These are phyloP conservation scores for Oryza nivara DNA, from an alignment of 176 grass and related monocot species.

Conservation along the genomic window DNA sequence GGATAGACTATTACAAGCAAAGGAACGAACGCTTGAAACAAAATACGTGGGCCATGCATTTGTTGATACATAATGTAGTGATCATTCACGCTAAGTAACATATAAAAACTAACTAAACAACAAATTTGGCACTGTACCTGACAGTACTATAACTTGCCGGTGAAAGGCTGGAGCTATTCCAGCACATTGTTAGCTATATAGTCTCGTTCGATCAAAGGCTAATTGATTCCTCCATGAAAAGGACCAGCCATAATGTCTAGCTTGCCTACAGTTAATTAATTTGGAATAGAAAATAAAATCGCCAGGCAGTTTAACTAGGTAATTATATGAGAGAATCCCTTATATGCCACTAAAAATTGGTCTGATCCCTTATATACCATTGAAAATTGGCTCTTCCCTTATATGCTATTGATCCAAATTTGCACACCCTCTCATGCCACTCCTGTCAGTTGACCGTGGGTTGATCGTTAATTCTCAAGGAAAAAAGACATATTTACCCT, in stretches of 20 bases:
- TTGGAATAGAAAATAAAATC: not conserved
- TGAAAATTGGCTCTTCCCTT: too few relatives aligned
- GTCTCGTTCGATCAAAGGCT: not conserved
- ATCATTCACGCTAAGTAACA: slow-evolving; percentile 15
- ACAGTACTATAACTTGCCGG: not conserved
- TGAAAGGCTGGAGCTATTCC: not conserved
- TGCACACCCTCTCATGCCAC: too few relatives aligned
- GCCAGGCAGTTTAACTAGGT: not conserved
- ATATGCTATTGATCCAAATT: too few relatives aligned
- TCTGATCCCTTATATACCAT: too few relatives aligned
- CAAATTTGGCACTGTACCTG: slow-evolving; percentile 1
- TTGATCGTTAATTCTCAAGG: too few relatives aligned
- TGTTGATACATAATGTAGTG: not conserved
- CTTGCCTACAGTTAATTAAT: not conserved
- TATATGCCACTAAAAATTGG: too few relatives aligned
- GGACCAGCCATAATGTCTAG: not conserved
- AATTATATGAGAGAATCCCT: too few relatives aligned
- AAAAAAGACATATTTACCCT: too few relatives aligned
- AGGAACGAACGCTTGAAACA: not conserved
- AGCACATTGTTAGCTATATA: not conserved
- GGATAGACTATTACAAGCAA: not conserved
- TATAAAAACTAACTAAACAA: not conserved
- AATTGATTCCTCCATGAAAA: slow-evolving; percentile 5
- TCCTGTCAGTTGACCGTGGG: too few relatives aligned
- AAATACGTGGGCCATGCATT: not conserved